Conservation (phyloP, 2,329 filamentous ascomycete genomes). For the Allantophomopsis lycopodina region DNA sequence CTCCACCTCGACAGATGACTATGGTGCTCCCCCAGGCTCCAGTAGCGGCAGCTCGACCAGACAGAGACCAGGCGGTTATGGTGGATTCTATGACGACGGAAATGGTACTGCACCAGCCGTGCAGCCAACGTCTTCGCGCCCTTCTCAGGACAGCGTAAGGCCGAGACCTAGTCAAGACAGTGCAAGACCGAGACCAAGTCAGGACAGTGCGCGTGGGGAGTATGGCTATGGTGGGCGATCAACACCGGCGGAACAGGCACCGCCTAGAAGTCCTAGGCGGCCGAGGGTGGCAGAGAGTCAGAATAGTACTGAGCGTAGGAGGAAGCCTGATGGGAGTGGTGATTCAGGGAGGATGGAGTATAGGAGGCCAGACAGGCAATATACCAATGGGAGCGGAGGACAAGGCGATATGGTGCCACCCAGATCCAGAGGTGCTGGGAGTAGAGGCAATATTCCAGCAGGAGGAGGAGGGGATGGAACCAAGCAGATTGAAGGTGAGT, state of each 20-base stretch:
- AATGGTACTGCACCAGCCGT: slow-evolving; percentile 1
- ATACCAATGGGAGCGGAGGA: not conserved
- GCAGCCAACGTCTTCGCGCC: not conserved
- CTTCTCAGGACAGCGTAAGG: no score
- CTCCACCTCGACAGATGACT: slow-evolving; percentile 13
- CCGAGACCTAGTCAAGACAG: no score
- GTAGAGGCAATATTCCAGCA: not conserved
- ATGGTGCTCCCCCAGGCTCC: slow-evolving; percentile 14
- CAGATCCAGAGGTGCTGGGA: no score
- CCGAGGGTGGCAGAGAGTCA: not conserved
- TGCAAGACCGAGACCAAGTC: not conserved
- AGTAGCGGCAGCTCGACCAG: slow-evolving; percentile 3
- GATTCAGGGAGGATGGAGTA: not conserved
- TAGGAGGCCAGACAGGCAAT: not conserved
- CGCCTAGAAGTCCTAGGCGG: not conserved
- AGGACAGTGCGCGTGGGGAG: not conserved
- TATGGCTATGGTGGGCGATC: no score
- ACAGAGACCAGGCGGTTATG: slow-evolving; percentile 3
- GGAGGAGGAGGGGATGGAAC: slow-evolving; percentile 3
- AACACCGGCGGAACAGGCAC: not conserved
- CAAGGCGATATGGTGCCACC: not conserved
- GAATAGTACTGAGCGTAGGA: no score
- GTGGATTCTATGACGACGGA: slow-evolving; percentile 3
- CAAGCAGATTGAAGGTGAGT: slow-evolving; percentile 5
- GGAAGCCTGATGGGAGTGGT: not conserved